Base-by-base conservation (phyloP, 257 asterid genomes). In the Penstemon davidsonii region DNA sequence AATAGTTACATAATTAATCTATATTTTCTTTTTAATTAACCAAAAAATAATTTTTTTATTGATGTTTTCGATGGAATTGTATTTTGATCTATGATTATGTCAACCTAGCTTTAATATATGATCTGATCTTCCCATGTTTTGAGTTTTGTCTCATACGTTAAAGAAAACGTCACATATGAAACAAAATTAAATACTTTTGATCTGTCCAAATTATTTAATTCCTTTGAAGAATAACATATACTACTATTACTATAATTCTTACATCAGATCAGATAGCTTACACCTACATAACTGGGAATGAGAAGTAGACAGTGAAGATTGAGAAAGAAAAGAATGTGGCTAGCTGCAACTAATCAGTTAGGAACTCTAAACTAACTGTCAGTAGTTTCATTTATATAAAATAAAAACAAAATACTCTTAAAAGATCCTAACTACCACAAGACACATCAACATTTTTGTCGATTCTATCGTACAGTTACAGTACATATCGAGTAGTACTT, bases 291-390 rank as follows among this genome's bases (percentile, higher is more conserved):
- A 38, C 50, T 59, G 43, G 73, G 73, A 41, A 42, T 8, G 56
- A 60, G 71, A 68, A 53, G 60, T 55, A 11, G 68, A 68, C 54
- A 57, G 3, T 7, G 40, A 51, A 33, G 60, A 56, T 39, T 4
- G 15, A 40, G 55, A 47, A 25, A 55, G 9, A 25, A 68, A 73
- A 62, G 59, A 79, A 68, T 73, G 38, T n/a, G 60, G 33, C 33
- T 1, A 25, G 58, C 60, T 65, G 62, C 61, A 12, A 60, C 74
- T 76, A 65, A 51, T n/a, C 66, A 19, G 62, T 60, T 73, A 68
- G 70, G 76, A 74, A 73, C 74, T 55, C 78, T 69, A 75, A 76
- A 15, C 82, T 66, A 60, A 47, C 15, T 76, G 63, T 49, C 62
- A 15, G 6, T n/a, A 38, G 42, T 46, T 57, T 62, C 56, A 56